Percentiles rank a stretch among this genome's conserved stretches.
Evolutionary conservation across 2,329 filamentous ascomycete genomes (phyloP).

Genomic region (Paradendryphiella salina): DNA sequence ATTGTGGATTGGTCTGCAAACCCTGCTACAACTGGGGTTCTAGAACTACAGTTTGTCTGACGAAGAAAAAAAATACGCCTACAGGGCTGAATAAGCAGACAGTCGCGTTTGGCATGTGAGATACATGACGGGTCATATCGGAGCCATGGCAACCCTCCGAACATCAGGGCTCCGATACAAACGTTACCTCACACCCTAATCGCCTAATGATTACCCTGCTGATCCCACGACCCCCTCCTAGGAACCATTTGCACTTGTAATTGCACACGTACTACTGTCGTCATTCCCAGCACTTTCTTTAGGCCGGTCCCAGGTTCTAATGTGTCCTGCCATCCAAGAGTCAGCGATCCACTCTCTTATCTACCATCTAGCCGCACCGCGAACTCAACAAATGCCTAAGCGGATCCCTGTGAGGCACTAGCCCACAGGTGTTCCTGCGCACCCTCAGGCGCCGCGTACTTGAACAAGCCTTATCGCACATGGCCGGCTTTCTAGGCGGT

Average conservation of each 20-base stretch:
- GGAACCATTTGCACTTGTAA: conserved; percentile 24
- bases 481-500: neutral
- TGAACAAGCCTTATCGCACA: conserved; percentile 32
- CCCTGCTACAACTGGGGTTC: neutral
- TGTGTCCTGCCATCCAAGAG: conserved; percentile 61
- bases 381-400: conserved; percentile 20
- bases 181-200: neutral
- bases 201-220: neutral
- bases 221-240: conserved; percentile 6
- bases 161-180: conserved; percentile 3
- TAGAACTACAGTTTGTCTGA: conserved; percentile 5
- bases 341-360: conserved; percentile 29
- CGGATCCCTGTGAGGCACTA: conserved; percentile 10
- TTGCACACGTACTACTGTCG: conserved; percentile 34
- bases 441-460: conserved; percentile 19
- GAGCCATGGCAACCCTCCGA: conserved; percentile 1
- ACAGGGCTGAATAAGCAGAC: conserved; percentile 25
- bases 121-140: conserved; percentile 17
- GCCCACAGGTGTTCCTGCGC: conserved; percentile 33
- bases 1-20: neutral
- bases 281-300: conserved; percentile 49
- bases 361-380: conserved; percentile 9
- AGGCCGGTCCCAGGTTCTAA: conserved; percentile 74
- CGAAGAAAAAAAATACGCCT: conserved; percentile 10
- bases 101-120: conserved; percentile 12